Evolutionary conservation across 306 rosid species (phyloP).

Genomic region (Gillenia trifoliata): DNA sequence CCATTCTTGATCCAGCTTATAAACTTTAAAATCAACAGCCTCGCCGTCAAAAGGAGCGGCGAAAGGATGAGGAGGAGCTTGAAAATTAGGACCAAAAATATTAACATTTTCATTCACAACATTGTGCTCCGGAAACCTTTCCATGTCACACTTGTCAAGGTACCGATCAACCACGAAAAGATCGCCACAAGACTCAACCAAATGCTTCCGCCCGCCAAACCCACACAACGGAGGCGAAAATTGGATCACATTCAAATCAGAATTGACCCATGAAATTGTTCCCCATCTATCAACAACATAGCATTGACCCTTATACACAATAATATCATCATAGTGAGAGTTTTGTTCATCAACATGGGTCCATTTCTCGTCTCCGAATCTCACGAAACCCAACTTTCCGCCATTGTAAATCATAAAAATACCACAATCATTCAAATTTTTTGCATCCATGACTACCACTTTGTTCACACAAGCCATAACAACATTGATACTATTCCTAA

Average conservation of each 20-base stretch:
- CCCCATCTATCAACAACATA: constrained; percentile 34
- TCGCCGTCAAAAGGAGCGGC: not conserved
- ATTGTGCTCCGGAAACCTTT: not conserved
- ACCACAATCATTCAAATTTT: not conserved
- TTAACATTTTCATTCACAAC: not conserved
- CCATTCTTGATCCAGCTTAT: constrained; percentile 37
- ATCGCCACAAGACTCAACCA: constrained; percentile 35
- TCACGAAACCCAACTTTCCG: constrained; percentile 8
- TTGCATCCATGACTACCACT: not conserved
- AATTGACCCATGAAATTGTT: constrained; percentile 28
- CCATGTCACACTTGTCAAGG: not conserved
- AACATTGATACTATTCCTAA: not conserved
- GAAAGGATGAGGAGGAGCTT: not conserved
- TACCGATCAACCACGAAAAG: constrained; percentile 36
- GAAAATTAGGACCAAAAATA: not conserved
- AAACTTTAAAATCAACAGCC: constrained; percentile 13
- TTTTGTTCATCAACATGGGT: constrained; percentile 9
- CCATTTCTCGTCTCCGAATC: constrained; percentile 12
- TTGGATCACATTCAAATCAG: constrained; percentile 21
- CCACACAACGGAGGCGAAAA: constrained; percentile 23
- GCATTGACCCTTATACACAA: constrained; percentile 24
- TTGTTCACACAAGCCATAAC: constrained; percentile 5
- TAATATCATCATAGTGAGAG: constrained; percentile 24
- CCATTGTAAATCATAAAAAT: constrained; percentile 14
- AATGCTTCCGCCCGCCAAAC: constrained; percentile 16